These are phyloP conservation scores for Acaromyces ingoldii DNA, from an alignment of 1,284 basidiomycete species.

Conservation along the genomic window DNA sequence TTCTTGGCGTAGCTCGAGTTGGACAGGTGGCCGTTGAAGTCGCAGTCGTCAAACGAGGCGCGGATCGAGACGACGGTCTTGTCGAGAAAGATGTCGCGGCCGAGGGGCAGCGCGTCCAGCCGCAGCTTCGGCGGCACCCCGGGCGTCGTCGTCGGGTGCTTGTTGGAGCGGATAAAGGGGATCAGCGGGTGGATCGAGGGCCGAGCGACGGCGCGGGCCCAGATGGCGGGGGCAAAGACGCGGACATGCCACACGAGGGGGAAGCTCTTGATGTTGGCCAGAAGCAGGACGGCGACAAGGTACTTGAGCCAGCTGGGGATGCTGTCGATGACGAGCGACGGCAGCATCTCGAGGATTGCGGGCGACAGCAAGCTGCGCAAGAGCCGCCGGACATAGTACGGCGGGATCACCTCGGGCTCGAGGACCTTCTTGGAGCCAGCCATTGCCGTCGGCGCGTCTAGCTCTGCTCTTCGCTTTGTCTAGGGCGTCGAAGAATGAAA, in stretches of 20 bases:
- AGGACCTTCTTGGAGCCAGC: not conserved
- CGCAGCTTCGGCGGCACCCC: slow-evolving; percentile 18
- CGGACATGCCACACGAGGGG: slow-evolving; percentile 29
- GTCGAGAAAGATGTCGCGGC: slow-evolving; percentile 29
- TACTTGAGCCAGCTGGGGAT: slow-evolving; percentile 18
- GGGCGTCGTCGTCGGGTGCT: slow-evolving; percentile 8
- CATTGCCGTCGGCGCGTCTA: too few relatives aligned
- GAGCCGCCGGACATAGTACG: slow-evolving; percentile 6
- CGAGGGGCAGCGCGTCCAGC: slow-evolving; percentile 20
- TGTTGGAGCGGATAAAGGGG: slow-evolving; percentile 8
- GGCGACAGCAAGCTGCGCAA: slow-evolving; percentile 1
- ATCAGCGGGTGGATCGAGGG: slow-evolving; percentile 13
- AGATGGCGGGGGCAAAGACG: slow-evolving; percentile 21
- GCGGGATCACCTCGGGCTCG: slow-evolving; percentile 7
- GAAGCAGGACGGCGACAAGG: slow-evolving; percentile 17
- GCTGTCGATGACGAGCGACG: not conserved
- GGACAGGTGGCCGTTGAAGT: slow-evolving; percentile 29
- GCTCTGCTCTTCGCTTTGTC: too few relatives aligned
- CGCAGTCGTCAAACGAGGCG: slow-evolving; percentile 30
- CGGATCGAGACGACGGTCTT: slow-evolving; percentile 11
- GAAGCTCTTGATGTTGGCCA: slow-evolving; percentile 23
- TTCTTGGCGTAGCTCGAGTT: slow-evolving; percentile 28
- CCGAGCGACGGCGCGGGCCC: slow-evolving; percentile 10
- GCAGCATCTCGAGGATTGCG: not conserved
- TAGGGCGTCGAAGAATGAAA: too few relatives aligned